Percentiles rank a stretch among this genome's conserved stretches.
phyloP scores from a whole-genome alignment of 1,139 yeast species.

The Hansenula sp. region DNA sequence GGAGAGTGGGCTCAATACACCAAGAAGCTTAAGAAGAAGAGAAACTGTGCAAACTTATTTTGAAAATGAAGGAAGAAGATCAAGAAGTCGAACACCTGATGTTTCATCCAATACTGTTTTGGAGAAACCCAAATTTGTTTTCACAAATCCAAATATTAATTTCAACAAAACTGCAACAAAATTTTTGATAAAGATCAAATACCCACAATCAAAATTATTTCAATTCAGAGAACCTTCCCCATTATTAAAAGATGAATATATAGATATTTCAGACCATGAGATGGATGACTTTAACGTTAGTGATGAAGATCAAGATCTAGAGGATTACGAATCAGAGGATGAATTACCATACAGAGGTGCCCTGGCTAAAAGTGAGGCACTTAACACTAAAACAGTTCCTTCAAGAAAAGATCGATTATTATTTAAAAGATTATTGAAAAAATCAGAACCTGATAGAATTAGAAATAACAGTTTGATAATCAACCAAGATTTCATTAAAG shows the following conservation, averaged over 20 bases:
- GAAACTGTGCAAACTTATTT: constrained; percentile 6
- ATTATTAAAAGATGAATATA: constrained; percentile 10
- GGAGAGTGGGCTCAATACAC: constrained; percentile 8
- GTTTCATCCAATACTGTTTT: background rate
- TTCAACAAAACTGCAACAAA: constrained; percentile 3
- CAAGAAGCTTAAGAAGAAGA: constrained; percentile 15
- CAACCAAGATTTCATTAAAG: constrained; percentile 17
- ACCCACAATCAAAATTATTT: constrained; percentile 18
- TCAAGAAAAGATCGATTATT: constrained; percentile 42
- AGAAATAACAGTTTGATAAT: constrained; percentile 20
- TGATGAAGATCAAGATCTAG: constrained; percentile 6
- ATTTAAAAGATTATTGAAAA: constrained; percentile 38
- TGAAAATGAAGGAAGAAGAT: constrained; percentile 5
- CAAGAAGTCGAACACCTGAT: constrained; percentile 9
- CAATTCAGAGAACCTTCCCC: constrained; percentile 24
- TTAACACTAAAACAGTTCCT: constrained; percentile 61
- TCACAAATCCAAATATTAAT: constrained; percentile 13
- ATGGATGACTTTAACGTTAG: constrained; percentile 22
- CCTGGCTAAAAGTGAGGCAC: constrained; percentile 54
- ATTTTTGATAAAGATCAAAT: constrained; percentile 16
- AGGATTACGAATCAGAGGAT: constrained; percentile 16
- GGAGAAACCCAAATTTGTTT: background rate
- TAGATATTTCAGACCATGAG: constrained; percentile 20
- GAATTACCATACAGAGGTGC: constrained; percentile 68
- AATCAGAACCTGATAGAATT: constrained; percentile 25